Percentiles rank a stretch among this genome's conserved stretches.
Conservation (phyloP, 2,329 filamentous ascomycete species). For the Hypocrella siamensis region DNA sequence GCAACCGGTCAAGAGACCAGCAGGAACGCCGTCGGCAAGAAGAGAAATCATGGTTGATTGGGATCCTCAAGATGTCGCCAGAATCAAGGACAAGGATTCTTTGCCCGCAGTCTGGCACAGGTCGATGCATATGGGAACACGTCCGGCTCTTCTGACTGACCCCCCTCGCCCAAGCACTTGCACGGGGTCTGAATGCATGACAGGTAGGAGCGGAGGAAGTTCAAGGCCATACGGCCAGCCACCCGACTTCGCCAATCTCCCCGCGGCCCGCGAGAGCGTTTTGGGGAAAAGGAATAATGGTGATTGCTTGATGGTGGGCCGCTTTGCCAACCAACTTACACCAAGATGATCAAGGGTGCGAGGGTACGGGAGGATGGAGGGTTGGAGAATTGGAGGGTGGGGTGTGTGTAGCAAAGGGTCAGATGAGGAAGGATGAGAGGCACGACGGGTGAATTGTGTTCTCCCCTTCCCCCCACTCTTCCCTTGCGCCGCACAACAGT, state of each 20-base stretch:
- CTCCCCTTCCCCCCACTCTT: too few species aligned
- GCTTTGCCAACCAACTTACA: background rate
- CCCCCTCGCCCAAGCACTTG: constrained; percentile 1
- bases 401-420: constrained; percentile 1
- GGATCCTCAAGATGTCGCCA: background rate
- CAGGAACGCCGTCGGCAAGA: too few species aligned
- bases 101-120: background rate
- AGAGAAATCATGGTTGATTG: background rate
- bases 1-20: too few species aligned
- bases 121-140: constrained; percentile 1
- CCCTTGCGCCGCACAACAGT: too few species aligned
- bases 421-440: background rate
- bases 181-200: constrained; percentile 5
- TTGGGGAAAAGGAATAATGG: background rate
- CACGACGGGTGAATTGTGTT: too few species aligned
- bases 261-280: background rate
- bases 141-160: background rate
- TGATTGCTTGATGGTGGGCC: background rate
- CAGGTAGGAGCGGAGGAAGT: background rate
- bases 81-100: background rate
- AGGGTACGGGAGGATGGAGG: constrained; percentile 1
- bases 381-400: background rate
- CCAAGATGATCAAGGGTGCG: background rate
- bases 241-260: background rate
- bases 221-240: background rate